Percentiles rank a stretch among this genome's conserved stretches.
These are phyloP conservation scores for Curvularia hawaiiensis DNA, from an alignment of 2,329 filamentous ascomycete genomes.

Conservation along the genomic window DNA sequence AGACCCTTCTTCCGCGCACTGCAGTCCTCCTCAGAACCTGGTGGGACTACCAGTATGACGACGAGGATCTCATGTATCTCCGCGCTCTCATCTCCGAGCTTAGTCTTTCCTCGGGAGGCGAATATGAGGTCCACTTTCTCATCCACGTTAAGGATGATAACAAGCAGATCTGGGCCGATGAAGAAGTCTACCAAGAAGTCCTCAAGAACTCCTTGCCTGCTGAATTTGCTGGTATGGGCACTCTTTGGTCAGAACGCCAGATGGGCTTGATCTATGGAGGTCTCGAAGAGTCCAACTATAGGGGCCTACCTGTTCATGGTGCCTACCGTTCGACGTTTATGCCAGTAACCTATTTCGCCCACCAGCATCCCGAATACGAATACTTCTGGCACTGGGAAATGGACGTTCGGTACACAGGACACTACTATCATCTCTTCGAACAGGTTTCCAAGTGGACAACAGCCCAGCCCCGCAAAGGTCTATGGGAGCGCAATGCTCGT, in stretches of 20 bases:
- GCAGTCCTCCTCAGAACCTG: constrained; percentile 83
- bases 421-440: constrained; percentile 81
- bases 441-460: constrained; percentile 69
- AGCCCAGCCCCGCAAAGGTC: constrained; percentile 69
- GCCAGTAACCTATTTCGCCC: constrained; percentile 92
- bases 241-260: constrained; percentile 58
- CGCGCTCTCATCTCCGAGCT: constrained; percentile 82
- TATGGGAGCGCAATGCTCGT: constrained; percentile 78
- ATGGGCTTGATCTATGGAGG: constrained; percentile 61
- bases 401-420: constrained; percentile 87
- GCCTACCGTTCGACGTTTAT: constrained; percentile 79
- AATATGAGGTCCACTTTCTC: constrained; percentile 83
- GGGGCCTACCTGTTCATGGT: constrained; percentile 71
- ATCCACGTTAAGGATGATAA: constrained; percentile 83
- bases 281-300: constrained; percentile 56
- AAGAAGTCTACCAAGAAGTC: constrained; percentile 72
- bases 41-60: constrained; percentile 78
- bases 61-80: constrained; percentile 81
- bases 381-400: constrained; percentile 97
- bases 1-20: constrained; percentile 61
- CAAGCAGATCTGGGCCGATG: constrained; percentile 80
- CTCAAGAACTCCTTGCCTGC: constrained; percentile 54
- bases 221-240: constrained; percentile 59
- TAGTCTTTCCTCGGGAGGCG: constrained; percentile 75
- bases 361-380: constrained; percentile 86